Evolutionary conservation across 495 filamentous ascomycete genomes (phyloP), one percentile per base, ranked within the genome.

Genomic region (Achaetomiella virescens): DNA sequence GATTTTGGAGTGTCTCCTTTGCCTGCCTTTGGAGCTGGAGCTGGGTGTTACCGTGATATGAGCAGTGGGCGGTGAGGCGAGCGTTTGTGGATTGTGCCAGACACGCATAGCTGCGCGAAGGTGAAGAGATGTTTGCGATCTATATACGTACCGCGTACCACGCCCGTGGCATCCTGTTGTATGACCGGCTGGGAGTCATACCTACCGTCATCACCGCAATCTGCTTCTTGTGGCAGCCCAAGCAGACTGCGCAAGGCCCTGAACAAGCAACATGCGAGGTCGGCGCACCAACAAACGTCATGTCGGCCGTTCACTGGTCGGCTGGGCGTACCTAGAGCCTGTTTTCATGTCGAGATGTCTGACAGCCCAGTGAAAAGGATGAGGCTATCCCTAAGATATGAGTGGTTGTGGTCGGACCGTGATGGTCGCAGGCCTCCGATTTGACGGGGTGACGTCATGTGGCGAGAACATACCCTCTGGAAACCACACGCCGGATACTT

Each of bases 71-170:
- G 9, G 27, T 31, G 27, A 31, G 4, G 27, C 27, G 27, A 38
- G 36, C 10, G 5, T n/a, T 37, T 8, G 11, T 25, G 35, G 21
- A 40, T 9, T 31, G 46, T 36, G 35, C 24, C 0, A 25, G 20
- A 38, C 12, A 38, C 25, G 6, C 48, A 15, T 50, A 17, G 36
- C 21, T 38, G 37, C 35, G 15, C 21, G 21, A 21, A 21, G 37
- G 18, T 15, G 21, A 27, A 22, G 48, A 41, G 48, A 15, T 29
- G 8, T 25, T 49, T 18, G 24, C 29, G 12, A 43, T n/a, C 3
- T 52, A 55, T 54, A 27, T 41, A 41, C 38, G n/a, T 45, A 41
- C 25, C 10, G 17, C 6, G 38, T 54, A 27, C 22, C 52, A 47
- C 52, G 20, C 17, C 42, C 51, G 18, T 9, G 21, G 22, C 24